Evolutionary conservation across 495 filamentous ascomycete species (phyloP), one percentile per base, ranked within the genome.

Genomic region (Aspergillus homomorphus): DNA sequence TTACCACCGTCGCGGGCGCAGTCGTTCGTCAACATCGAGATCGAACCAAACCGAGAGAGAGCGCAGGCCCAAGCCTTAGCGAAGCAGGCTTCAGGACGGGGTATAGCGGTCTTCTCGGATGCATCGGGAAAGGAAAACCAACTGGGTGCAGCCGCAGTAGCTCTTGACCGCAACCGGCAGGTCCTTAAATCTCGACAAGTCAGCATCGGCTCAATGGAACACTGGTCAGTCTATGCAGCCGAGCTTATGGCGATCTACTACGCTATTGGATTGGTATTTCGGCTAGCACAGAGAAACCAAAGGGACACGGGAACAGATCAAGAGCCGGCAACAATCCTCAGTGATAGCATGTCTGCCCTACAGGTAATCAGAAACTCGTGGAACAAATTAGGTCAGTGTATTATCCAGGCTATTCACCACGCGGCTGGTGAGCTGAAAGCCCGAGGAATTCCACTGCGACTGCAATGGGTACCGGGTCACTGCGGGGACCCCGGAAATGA

Each of bases 341-440:
- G 62, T 15, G 20, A 61, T 42, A 59, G 62, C 23, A 65, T 59
- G 48, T 65, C 55, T 54, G 55, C 52, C 30, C 59, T 61, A 9
- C 58, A 62, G 45, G 58, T 51, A 23, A 58, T 65, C 21, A 14
- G 8, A 24, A 61, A 62, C 28, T 4, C 21, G 23, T 4, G 41
- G 15, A 65, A 65, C 33, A 42, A 56, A 45, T 62, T 42, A 38
- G 62, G 58, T 2, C 49, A 63, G 30, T 7, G 26, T 26, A 63
- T 63, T 28, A 60, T 63, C 20, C 19, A 57, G 8, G 59, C 51
- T 12, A 58, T 61, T 19, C 38, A 14, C n/a, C 52, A 65, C 22
- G 30, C 55, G 49, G 62, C 45, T 15, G 33, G 8, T 3, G 54
- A 64, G 23, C 26, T 62, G 30, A 46, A 62, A 50, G 16, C 51